Evolutionary conservation across 2,329 filamentous ascomycete genomes (phyloP), one percentile per base, ranked within the genome.

Genomic region (Ascochyta koolunga): DNA sequence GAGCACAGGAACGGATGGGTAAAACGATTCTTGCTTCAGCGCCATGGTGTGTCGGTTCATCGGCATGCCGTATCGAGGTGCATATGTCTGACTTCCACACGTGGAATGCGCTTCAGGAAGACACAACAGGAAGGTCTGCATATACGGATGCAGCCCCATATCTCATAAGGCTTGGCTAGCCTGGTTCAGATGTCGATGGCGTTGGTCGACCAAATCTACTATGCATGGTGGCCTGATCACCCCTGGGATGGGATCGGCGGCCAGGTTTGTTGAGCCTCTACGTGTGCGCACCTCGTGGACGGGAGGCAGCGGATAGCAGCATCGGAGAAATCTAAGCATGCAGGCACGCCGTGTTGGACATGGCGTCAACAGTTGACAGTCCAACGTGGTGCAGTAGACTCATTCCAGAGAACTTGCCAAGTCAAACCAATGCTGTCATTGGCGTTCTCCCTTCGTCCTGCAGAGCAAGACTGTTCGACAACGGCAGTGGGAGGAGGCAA

Each of bases 91-190:
- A 47, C 42, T 39, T 54, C 55, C 40, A 61, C 66, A 69, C 66
- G 68, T 70, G 67, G 66, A 65, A 69, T 68, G 58, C 59, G 59
- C 47, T 59, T 58, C 51, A 52, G 59, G 60, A 62, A 63, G 53
- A 54, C 61, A 65, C 63, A 50, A 56, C 66, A 67, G 58, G 49
- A 54, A 52, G 39, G 44, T 54, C 50, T 58, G 58, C 58, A 56
- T 59, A 46, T 54, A 40, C 56, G 41, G 40, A 35, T 50, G 44
- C 56, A 59, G 55, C 59, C 52, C 48, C 40, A 16, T 32, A 38
- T 38, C 52, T 27, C 42, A 37, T 38, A 16, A 29, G 54, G 59
- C 54, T 54, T 59, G 44, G 37, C 24, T 31, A 44, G 35, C n/a
- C 21, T 32, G 42, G 51, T 24, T 35, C 27, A 41, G 22, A 29